phyloP scores from a whole-genome alignment of 202 grass and related monocot genomes.

The Setaria italica region DNA sequence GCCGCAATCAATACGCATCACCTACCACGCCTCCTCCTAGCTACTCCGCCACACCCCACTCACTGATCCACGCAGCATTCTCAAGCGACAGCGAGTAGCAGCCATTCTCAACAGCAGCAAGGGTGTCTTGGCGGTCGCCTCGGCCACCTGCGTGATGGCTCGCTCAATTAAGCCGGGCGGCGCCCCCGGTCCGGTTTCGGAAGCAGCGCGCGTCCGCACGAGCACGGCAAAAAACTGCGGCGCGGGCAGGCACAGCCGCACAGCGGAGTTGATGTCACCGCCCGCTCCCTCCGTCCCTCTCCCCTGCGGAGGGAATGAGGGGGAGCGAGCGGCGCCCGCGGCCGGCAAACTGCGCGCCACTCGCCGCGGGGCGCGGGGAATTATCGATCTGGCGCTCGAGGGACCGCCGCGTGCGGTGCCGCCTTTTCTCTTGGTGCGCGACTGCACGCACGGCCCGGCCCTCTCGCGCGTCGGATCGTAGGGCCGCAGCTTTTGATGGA shows the following conservation, averaged over 20 bases:
- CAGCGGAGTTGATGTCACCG: background rate
- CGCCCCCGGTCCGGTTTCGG: background rate
- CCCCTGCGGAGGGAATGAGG: background rate
- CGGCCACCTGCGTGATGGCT: background rate
- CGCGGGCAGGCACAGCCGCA: background rate
- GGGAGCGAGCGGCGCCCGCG: background rate
- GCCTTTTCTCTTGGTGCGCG: background rate
- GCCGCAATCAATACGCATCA: conserved; percentile 30
- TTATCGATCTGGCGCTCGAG: background rate
- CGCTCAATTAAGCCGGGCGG: background rate
- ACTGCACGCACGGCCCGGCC: background rate
- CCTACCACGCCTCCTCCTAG: conserved; percentile 24
- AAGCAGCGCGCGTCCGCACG: background rate
- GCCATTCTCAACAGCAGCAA: no score
- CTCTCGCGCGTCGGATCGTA: no score
- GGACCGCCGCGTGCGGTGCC: background rate
- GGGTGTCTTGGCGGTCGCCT: no score
- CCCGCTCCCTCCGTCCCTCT: background rate
- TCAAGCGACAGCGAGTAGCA: background rate
- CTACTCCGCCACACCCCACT: background rate
- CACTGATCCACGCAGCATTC: background rate
- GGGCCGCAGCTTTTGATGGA: background rate
- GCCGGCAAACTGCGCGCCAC: conserved; percentile 9
- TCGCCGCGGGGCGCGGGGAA: background rate
- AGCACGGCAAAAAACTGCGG: background rate